Evolutionary conservation across 805 yeast genomes (phyloP).

Genomic region (Wickerhamiella kazuoi): DNA sequence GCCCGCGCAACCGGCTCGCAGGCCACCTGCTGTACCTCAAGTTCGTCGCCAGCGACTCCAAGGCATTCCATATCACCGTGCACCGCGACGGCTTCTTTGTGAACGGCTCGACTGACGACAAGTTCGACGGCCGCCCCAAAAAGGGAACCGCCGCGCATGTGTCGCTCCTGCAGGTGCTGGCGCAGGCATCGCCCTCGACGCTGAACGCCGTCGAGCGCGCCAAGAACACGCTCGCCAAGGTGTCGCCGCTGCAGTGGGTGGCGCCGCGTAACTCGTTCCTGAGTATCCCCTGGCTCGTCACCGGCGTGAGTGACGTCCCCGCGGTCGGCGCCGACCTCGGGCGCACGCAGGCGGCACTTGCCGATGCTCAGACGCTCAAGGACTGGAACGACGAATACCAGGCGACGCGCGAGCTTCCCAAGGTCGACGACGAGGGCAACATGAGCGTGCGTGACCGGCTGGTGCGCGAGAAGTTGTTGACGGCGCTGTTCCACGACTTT

Average conservation of each 20-base stretch:
- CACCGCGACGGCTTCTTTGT: conserved; percentile 65
- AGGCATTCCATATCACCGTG: conserved; percentile 60
- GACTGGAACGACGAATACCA: conserved; percentile 92
- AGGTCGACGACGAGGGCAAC: conserved; percentile 17
- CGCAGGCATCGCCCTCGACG: conserved; percentile 45
- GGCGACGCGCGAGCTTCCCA: conserved; percentile 54
- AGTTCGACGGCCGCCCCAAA: conserved; percentile 49
- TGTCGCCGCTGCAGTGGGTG: conserved; percentile 17
- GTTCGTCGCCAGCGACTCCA: conserved; percentile 65
- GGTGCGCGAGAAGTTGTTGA: conserved; percentile 55
- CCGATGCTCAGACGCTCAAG: conserved; percentile 25
- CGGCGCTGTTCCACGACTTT: conserved; percentile 59
- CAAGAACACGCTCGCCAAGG: conserved; percentile 9
- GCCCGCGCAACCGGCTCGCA: conserved; percentile 36
- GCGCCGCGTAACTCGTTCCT: conserved; percentile 45
- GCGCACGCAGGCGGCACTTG: conserved; percentile 39
- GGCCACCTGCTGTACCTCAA: conserved; percentile 74
- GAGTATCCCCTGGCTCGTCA: conserved; percentile 65
- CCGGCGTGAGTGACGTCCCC: conserved; percentile 5
- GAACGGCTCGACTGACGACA: conserved; percentile 45
- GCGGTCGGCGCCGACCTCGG: conserved; percentile 29
- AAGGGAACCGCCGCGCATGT: conserved; percentile 23
- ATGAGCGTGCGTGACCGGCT: conserved; percentile 45
- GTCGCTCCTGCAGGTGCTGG: conserved; percentile 43
- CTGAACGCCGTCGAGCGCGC: conserved; percentile 51